Percentiles rank a stretch among this genome's conserved stretches.
Evolutionary conservation across 2,329 filamentous ascomycete species (phyloP).

Genomic region (Plectosphaerella plurivora): DNA sequence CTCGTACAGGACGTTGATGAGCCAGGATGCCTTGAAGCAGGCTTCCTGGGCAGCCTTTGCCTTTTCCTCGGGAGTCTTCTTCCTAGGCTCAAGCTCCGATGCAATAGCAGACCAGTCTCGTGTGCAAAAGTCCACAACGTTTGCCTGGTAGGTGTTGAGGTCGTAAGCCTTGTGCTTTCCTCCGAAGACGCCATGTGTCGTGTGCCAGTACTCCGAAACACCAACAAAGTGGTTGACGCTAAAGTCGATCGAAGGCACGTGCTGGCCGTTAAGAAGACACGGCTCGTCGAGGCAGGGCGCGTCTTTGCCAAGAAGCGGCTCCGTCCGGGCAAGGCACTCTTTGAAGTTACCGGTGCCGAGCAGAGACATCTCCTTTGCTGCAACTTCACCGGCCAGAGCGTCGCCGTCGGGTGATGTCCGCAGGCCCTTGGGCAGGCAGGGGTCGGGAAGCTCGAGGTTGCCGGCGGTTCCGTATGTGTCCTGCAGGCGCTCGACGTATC

Average conservation of each 20-base stretch:
- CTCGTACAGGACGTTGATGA: slow-evolving; percentile 94
- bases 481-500: slow-evolving; percentile 76
- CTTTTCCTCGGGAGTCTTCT: slow-evolving; percentile 73
- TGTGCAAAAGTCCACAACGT: slow-evolving; percentile 80
- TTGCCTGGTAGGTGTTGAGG: slow-evolving; percentile 80
- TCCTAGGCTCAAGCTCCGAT: slow-evolving; percentile 56
- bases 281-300: slow-evolving; percentile 76
- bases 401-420: slow-evolving; percentile 70
- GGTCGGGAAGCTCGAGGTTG: slow-evolving; percentile 73
- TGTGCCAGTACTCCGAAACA: slow-evolving; percentile 98
- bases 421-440: slow-evolving; percentile 79
- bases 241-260: slow-evolving; percentile 94
- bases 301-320: slow-evolving; percentile 85
- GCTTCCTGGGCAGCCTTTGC: slow-evolving; percentile 77
- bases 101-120: slow-evolving; percentile 77
- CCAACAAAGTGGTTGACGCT: slow-evolving; percentile 96
- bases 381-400: slow-evolving; percentile 29
- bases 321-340: slow-evolving; percentile 77
- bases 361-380: slow-evolving; percentile 45
- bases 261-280: slow-evolving; percentile 84
- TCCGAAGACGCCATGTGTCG: slow-evolving; percentile 89
- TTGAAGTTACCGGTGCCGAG: slow-evolving; percentile 84
- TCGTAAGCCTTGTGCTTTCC: slow-evolving; percentile 80
- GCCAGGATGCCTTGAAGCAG: slow-evolving; percentile 97
- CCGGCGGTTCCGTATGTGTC: slow-evolving; percentile 57